phyloP scores from a whole-genome alignment of 768 basidiomycete species.

The Thelephora aurantiotincta region DNA sequence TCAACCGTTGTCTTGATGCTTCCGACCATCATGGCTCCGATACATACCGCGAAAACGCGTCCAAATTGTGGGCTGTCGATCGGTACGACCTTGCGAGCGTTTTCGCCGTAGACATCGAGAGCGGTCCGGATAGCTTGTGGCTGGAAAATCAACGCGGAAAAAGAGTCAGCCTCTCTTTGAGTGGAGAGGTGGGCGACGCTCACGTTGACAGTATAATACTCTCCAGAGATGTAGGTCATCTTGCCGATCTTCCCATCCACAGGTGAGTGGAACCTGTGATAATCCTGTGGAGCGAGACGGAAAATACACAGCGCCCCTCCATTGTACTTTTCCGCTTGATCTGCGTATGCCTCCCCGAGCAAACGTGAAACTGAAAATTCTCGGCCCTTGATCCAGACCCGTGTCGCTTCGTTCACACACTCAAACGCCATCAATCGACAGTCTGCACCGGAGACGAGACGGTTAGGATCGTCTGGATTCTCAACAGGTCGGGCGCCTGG shows the following conservation, averaged over 20 bases:
- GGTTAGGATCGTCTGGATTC: slow-evolving; percentile 54
- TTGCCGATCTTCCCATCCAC: slow-evolving; percentile 75
- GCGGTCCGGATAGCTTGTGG: slow-evolving; percentile 88
- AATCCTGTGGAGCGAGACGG: slow-evolving; percentile 86
- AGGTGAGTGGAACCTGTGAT: slow-evolving; percentile 86
- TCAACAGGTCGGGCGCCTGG: slow-evolving; percentile 66
- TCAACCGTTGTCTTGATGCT: slow-evolving; percentile 79
- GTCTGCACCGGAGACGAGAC: slow-evolving; percentile 84
- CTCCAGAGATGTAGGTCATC: slow-evolving; percentile 75
- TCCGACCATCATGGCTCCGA: slow-evolving; percentile 94
- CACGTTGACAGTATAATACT: slow-evolving; percentile 95
- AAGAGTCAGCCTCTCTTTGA: background rate
- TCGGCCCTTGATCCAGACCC: slow-evolving; percentile 93
- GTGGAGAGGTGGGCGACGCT: slow-evolving; percentile 12
- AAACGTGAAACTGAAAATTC: slow-evolving; percentile 77
- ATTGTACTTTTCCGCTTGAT: slow-evolving; percentile 52
- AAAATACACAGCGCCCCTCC: slow-evolving; percentile 86
- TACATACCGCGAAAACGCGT: slow-evolving; percentile 79
- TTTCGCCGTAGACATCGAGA: slow-evolving; percentile 90
- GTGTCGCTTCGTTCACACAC: slow-evolving; percentile 72
- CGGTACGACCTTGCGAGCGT: slow-evolving; percentile 82
- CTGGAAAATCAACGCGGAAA: slow-evolving; percentile 25
- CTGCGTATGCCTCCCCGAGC: slow-evolving; percentile 65
- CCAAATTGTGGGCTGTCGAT: slow-evolving; percentile 87
- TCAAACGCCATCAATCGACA: slow-evolving; percentile 94